These are phyloP conservation scores for Camellia granthamiana DNA, from an alignment of 148 eudicot genomes.

Conservation along the genomic window DNA sequence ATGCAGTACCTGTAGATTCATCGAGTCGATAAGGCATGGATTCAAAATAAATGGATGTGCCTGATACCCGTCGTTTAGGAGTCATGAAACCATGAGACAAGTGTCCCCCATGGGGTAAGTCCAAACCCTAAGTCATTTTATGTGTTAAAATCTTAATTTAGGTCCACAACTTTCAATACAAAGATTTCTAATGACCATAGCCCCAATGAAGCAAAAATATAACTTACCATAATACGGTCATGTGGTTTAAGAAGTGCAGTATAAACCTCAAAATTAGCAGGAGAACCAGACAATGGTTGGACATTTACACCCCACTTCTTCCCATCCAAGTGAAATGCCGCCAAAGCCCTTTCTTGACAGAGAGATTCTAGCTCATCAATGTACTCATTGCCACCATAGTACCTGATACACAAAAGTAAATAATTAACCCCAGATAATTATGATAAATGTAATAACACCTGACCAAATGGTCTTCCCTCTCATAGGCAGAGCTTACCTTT, in stretches of 20 bases:
- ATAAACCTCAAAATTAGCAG: constrained; percentile 32
- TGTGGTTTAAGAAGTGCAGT: constrained; percentile 87
- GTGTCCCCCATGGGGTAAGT: constrained; percentile 91
- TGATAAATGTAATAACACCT: neutral
- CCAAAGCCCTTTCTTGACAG: constrained; percentile 82
- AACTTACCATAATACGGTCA: constrained; percentile 84
- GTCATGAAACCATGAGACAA: constrained; percentile 96
- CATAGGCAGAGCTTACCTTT: constrained; percentile 47
- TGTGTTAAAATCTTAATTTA: neutral
- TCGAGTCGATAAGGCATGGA: constrained; percentile 94
- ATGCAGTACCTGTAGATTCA: constrained; percentile 65
- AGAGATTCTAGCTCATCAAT: constrained; percentile 82
- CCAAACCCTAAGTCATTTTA: constrained; percentile 57
- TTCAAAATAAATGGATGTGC: constrained; percentile 87
- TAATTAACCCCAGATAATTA: neutral
- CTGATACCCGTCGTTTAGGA: constrained; percentile 81
- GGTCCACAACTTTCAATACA: constrained; percentile 1
- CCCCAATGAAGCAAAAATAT: neutral
- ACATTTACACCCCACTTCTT: constrained; percentile 94
- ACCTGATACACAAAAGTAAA: constrained; percentile 33
- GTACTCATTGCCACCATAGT: constrained; percentile 88
- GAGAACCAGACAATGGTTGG: constrained; percentile 40
- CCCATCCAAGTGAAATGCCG: constrained; percentile 71
- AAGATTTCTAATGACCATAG: neutral
- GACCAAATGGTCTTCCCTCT: neutral